Conservation (phyloP, 768 basidiomycete species). For the Gymnopilus dilepis region DNA sequence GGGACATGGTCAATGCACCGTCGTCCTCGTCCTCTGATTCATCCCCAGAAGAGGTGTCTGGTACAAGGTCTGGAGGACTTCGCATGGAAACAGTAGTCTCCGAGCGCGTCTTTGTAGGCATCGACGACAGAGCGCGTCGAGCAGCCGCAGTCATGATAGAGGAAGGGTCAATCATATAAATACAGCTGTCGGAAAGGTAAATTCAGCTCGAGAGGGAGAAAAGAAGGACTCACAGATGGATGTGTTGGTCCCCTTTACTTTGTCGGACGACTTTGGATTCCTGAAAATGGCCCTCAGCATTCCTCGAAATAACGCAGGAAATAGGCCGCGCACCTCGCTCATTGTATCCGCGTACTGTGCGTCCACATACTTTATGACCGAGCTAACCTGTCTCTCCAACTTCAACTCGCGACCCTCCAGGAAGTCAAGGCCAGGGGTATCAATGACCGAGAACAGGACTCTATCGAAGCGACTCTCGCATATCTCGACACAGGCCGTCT, state of each 20-base stretch:
- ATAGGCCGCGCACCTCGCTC: conserved; percentile 65
- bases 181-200: conserved; percentile 55
- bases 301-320: neutral
- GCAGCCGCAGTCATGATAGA: conserved; percentile 64
- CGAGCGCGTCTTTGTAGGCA: conserved; percentile 64
- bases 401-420: conserved; percentile 71
- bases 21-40: conserved; percentile 57
- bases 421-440: conserved; percentile 87
- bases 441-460: conserved; percentile 78
- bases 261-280: conserved; percentile 89
- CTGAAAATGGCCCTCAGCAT: conserved; percentile 40
- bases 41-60: conserved; percentile 57
- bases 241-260: conserved; percentile 88
- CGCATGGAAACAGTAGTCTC: conserved; percentile 65
- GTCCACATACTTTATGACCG: conserved; percentile 79
- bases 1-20: conserved; percentile 67
- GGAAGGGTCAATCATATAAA: conserved; percentile 84
- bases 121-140: conserved; percentile 52
- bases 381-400: conserved; percentile 79
- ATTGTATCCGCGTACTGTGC: conserved; percentile 85
- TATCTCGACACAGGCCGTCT: conserved; percentile 78
- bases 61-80: conserved; percentile 57
- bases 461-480: conserved; percentile 85
- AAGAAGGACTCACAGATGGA: conserved; percentile 71
- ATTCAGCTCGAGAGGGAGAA: conserved; percentile 8